phyloP scores from a whole-genome alignment of 106 monocot genomes.

The Dioscorea alata region DNA sequence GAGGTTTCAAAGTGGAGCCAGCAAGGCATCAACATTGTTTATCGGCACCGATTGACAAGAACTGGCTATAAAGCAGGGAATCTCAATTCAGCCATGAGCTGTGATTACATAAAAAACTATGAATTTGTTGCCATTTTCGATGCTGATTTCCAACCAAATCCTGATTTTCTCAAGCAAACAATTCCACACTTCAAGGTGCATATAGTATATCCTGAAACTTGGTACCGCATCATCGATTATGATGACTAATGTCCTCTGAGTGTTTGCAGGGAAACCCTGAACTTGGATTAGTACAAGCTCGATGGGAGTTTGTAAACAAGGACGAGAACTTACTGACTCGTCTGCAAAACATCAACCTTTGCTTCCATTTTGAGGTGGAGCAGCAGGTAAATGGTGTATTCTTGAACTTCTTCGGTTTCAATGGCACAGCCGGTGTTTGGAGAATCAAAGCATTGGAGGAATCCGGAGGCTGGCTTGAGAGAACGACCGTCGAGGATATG shows the following conservation, averaged over 20 bases:
- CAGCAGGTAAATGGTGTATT: constrained; percentile 69
- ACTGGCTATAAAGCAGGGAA: constrained; percentile 51
- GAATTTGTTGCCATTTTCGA: constrained; percentile 53
- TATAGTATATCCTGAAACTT: not conserved
- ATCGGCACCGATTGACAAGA: constrained; percentile 32
- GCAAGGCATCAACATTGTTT: constrained; percentile 40
- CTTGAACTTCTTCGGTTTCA: constrained; percentile 69
- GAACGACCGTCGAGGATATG: constrained; percentile 74
- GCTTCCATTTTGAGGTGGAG: constrained; percentile 76
- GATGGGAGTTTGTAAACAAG: constrained; percentile 66
- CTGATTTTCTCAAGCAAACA: constrained; percentile 47
- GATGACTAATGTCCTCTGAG: not conserved
- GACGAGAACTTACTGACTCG: constrained; percentile 64
- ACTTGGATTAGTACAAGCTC: constrained; percentile 55
- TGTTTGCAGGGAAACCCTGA: constrained; percentile 52
- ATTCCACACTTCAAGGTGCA: constrained; percentile 46
- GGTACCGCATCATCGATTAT: too few relatives aligned
- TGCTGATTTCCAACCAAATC: constrained; percentile 51
- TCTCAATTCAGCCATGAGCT: constrained; percentile 48
- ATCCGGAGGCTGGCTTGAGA: constrained; percentile 68
- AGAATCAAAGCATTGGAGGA: constrained; percentile 63
- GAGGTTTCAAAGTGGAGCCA: constrained; percentile 46
- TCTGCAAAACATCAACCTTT: constrained; percentile 63
- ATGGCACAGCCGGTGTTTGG: constrained; percentile 72
- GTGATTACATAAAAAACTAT: constrained; percentile 43